Percentiles rank a stretch among this genome's conserved stretches.
phyloP scores from a whole-genome alignment of 2,329 filamentous ascomycete genomes.

The Talaromyces islandicus region DNA sequence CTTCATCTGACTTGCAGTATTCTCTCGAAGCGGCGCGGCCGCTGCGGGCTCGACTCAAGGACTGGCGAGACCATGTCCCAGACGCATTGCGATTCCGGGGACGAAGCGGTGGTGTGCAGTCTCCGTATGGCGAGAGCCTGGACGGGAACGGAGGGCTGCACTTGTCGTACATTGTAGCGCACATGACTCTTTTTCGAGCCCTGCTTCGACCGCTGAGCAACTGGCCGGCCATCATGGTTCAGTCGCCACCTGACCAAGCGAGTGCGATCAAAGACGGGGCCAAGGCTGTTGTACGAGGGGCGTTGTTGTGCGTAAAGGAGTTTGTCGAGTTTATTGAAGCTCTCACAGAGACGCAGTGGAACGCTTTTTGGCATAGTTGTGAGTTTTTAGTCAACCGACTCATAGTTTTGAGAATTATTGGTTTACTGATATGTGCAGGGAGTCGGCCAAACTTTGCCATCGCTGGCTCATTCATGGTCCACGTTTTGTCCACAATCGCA shows the following conservation, averaged over 20 bases:
- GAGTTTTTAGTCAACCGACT: background rate
- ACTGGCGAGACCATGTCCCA: background rate
- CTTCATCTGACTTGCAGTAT: background rate
- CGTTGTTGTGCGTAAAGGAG: background rate
- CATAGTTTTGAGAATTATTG: background rate
- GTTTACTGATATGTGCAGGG: background rate
- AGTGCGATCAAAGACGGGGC: background rate
- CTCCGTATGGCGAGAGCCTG: background rate
- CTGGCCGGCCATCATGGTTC: background rate
- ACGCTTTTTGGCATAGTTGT: conserved; percentile 3
- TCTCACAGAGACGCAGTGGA: conserved; percentile 1
- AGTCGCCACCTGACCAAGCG: background rate
- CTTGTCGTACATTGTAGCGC: background rate
- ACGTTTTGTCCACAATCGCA: background rate
- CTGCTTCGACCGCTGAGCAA: background rate
- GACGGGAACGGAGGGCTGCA: conserved; percentile 1
- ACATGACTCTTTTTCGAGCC: background rate
- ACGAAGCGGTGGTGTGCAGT: background rate
- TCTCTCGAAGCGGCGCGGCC: background rate
- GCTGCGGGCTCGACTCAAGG: background rate
- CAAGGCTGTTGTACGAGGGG: background rate
- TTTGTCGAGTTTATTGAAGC: conserved; percentile 3
- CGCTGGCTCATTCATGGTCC: conserved; percentile 1
- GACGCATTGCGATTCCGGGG: background rate
- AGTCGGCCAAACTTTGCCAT: conserved; percentile 3